phyloP scores from a whole-genome alignment of 345 rosid genomes.

The Salix koriyanagi region DNA sequence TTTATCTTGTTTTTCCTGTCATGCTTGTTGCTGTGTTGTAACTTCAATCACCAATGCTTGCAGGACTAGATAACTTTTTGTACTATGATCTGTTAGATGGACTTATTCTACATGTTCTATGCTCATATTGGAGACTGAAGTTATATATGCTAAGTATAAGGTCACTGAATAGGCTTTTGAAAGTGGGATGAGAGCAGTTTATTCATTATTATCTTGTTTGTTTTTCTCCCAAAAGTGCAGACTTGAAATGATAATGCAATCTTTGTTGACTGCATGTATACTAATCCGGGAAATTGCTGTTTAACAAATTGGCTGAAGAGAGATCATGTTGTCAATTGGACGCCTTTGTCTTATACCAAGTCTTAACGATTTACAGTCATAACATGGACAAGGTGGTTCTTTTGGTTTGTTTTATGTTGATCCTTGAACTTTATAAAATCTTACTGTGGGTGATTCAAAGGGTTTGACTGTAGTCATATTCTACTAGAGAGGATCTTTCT shows the following conservation, averaged over 20 bases:
- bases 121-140: background rate
- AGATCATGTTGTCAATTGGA: background rate
- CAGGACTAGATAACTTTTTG: background rate
- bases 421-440: background rate
- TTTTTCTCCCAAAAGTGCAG: background rate
- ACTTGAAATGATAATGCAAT: background rate
- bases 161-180: background rate
- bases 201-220: background rate
- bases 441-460: background rate
- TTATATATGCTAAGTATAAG: background rate
- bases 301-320: background rate
- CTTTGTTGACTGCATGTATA: background rate
- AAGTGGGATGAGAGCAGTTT: background rate
- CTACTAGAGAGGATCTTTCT: background rate
- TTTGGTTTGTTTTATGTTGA: background rate
- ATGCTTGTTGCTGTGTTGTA: slow-evolving; percentile 2
- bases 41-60: background rate
- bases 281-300: background rate
- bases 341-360: background rate
- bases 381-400: background rate
- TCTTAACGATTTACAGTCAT: background rate
- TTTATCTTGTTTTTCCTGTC: background rate
- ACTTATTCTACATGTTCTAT: background rate
- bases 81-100: background rate
- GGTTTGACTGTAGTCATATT: background rate